Evolutionary conservation across 345 rosid species (phyloP).

Genomic region (Zanthoxylum bungeanum): DNA sequence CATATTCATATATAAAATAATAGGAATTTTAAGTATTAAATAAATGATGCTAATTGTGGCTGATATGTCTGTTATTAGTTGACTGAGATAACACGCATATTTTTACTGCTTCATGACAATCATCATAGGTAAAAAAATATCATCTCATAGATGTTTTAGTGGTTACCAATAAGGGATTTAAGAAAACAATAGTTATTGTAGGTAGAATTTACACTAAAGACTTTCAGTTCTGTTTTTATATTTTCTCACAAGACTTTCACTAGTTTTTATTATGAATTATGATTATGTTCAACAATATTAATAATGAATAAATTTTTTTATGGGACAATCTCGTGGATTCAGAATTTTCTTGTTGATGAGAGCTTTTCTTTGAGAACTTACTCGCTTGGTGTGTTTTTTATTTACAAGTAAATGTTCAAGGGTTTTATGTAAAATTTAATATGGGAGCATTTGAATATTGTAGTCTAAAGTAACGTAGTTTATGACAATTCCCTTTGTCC

Average conservation of each 20-base stretch:
- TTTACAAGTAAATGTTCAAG: not conserved
- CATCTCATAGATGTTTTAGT: not conserved
- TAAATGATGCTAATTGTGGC: not conserved
- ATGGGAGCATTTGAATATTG: not conserved
- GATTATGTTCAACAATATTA: not conserved
- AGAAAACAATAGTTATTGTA: not conserved
- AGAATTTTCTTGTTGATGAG: not conserved
- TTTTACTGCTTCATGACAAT: not conserved
- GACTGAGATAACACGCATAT: not conserved
- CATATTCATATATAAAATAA: too few species aligned
- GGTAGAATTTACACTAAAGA: not conserved
- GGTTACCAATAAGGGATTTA: not conserved
- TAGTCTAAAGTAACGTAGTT: not conserved
- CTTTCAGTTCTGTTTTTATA: not conserved
- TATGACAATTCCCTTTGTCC: not conserved
- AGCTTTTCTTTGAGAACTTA: not conserved
- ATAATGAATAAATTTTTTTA: too few species aligned
- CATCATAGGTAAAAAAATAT: not conserved
- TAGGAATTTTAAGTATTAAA: not conserved
- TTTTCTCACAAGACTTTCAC: not conserved
- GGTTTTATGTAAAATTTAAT: not conserved
- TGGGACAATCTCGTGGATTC: not conserved
- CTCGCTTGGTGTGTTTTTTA: not conserved
- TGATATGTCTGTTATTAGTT: not conserved
- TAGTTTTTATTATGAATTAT: not conserved